A percentile compares a stretch with the other conserved stretches of the same genome.
Conservation (phyloP, 768 basidiomycete species). For the Naganishia onofrii region DNA sequence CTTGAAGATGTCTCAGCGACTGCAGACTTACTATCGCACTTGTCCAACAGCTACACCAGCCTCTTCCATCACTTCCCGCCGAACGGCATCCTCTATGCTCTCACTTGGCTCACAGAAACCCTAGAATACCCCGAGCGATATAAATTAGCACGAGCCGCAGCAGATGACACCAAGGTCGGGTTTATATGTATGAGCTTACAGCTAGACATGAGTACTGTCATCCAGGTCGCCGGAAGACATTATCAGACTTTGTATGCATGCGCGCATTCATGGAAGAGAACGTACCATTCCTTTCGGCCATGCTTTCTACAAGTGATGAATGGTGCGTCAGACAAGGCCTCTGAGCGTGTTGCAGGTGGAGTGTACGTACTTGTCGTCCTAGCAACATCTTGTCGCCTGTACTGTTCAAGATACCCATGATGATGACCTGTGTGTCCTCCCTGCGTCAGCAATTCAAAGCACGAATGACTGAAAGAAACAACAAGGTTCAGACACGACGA, state of each 20-base stretch:
- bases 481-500: constrained; percentile 29
- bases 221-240: background rate
- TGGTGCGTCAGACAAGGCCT: background rate
- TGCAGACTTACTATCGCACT: constrained; percentile 61
- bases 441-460: no score
- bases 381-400: constrained; percentile 78
- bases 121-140: background rate
- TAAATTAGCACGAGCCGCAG: background rate
- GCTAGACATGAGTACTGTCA: constrained; percentile 81
- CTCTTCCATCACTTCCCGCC: constrained; percentile 92
- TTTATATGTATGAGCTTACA: constrained; percentile 44
- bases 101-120: constrained; percentile 90
- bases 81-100: constrained; percentile 87
- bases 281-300: constrained; percentile 33
- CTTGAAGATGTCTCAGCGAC: background rate
- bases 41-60: constrained; percentile 84
- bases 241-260: background rate
- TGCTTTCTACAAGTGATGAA: constrained; percentile 16
- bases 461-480: no score
- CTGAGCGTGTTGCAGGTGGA: constrained; percentile 43
- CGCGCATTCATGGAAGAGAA: background rate
- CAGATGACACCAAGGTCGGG: background rate
- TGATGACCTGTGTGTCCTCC: constrained; percentile 92
- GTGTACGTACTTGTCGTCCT: constrained; percentile 69
- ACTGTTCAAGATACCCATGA: constrained; percentile 80